A percentile compares a stretch with the other conserved stretches of the same genome.
phyloP scores from a whole-genome alignment of 805 yeast species.

The Blastobotrys attinorum region DNA sequence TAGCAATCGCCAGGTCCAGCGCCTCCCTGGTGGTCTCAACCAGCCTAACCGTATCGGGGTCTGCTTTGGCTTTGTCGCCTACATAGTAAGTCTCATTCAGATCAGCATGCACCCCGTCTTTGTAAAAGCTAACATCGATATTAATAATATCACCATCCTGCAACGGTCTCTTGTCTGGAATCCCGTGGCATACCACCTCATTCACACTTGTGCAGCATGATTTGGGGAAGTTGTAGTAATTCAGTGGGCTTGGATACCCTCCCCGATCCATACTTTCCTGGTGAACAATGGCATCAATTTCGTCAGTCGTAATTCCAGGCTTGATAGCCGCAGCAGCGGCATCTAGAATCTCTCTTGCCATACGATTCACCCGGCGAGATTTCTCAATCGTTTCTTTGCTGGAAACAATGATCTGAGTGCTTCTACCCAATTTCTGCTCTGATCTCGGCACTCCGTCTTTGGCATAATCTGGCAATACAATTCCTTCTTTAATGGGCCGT shows the following conservation, averaged over 20 bases:
- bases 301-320: constrained; percentile 93
- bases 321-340: constrained; percentile 71
- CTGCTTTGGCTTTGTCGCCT: constrained; percentile 76
- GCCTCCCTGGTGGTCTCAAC: constrained; percentile 91
- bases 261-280: constrained; percentile 80
- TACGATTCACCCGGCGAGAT: constrained; percentile 64
- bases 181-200: constrained; percentile 95
- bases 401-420: constrained; percentile 56
- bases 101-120: constrained; percentile 89
- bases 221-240: constrained; percentile 90
- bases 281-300: constrained; percentile 79
- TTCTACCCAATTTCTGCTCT: constrained; percentile 67
- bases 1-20: constrained; percentile 71
- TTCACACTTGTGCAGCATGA: constrained; percentile 89
- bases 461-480: constrained; percentile 79
- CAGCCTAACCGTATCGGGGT: constrained; percentile 75
- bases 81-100: constrained; percentile 95
- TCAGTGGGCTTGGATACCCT: constrained; percentile 91
- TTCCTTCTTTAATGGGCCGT: constrained; percentile 61
- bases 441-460: constrained; percentile 65
- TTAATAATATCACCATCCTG: constrained; percentile 93
- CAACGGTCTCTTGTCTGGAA: constrained; percentile 82
- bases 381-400: constrained; percentile 62
- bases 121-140: constrained; percentile 77
- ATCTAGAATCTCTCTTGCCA: constrained; percentile 87